Percentiles rank a stretch among this genome's conserved stretches.
phyloP scores from a whole-genome alignment of 2,329 filamentous ascomycete species.

The Penicillium sp. region DNA sequence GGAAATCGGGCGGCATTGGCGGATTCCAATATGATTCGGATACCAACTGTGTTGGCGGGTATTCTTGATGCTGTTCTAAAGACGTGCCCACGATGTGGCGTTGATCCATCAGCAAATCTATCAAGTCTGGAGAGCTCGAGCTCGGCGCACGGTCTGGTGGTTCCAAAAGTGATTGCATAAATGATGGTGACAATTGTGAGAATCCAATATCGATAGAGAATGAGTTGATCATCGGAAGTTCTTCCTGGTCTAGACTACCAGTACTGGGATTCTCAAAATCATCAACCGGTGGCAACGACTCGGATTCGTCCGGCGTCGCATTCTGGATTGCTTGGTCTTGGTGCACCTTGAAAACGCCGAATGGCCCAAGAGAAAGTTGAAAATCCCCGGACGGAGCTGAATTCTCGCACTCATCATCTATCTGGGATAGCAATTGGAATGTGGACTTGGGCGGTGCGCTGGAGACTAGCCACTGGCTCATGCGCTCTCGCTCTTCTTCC shows the following conservation, averaged over 20 bases:
- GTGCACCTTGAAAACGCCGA: slow-evolving; percentile 23
- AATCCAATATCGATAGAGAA: slow-evolving; percentile 1
- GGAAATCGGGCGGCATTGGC: slow-evolving; percentile 5
- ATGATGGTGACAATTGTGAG: slow-evolving; percentile 21
- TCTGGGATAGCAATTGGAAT: slow-evolving; percentile 26
- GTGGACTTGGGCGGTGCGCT: slow-evolving; percentile 39
- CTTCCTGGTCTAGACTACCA: slow-evolving; percentile 14
- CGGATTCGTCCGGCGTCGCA: background rate
- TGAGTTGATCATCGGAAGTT: background rate
- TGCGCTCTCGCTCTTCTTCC: slow-evolving; percentile 42
- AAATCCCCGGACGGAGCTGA: background rate
- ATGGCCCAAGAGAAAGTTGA: slow-evolving; percentile 21
- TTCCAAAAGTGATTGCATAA: slow-evolving; percentile 25
- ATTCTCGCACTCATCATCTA: slow-evolving; percentile 39
- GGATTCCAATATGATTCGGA: slow-evolving; percentile 17
- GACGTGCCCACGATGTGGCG: background rate
- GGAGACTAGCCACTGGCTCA: slow-evolving; percentile 46
- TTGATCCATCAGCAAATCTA: slow-evolving; percentile 18
- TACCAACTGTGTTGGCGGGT: background rate
- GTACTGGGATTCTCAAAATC: slow-evolving; percentile 9
- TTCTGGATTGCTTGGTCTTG: background rate
- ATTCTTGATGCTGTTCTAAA: background rate
- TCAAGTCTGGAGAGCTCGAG: slow-evolving; percentile 15
- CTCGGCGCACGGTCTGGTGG: slow-evolving; percentile 13
- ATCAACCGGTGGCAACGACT: slow-evolving; percentile 1